Conservation (phyloP, 1,284 basidiomycete species). For the Tranzscheliella williamsii region DNA sequence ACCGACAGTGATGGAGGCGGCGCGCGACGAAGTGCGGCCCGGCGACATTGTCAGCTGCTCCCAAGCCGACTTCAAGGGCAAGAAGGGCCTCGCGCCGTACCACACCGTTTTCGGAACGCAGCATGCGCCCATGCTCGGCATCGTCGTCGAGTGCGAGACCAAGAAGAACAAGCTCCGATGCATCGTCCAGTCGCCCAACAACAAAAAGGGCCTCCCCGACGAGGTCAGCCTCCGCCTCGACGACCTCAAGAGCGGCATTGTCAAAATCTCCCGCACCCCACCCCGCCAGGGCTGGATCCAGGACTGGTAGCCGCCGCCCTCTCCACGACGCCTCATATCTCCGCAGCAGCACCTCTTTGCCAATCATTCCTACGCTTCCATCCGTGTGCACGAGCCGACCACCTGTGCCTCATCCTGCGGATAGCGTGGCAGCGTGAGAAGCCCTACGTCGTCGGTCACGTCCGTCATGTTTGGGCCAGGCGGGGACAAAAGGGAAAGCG, state of each 20-base stretch:
- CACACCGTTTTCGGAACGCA: slow-evolving; percentile 68
- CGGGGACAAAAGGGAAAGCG: too few species aligned
- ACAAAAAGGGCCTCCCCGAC: slow-evolving; percentile 67
- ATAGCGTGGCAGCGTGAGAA: too few species aligned
- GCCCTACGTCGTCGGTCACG: too few species aligned
- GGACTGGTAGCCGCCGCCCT: slow-evolving; percentile 10
- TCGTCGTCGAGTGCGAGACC: slow-evolving; percentile 73
- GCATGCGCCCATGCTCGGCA: slow-evolving; percentile 71
- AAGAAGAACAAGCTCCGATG: slow-evolving; percentile 47
- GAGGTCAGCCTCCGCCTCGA: slow-evolving; percentile 80
- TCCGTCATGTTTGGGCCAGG: too few species aligned
- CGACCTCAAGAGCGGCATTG: slow-evolving; percentile 79
- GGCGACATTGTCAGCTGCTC: slow-evolving; percentile 78
- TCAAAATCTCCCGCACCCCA: slow-evolving; percentile 63
- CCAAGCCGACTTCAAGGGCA: slow-evolving; percentile 82
- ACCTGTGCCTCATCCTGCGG: too few species aligned
- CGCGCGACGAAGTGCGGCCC: slow-evolving; percentile 75
- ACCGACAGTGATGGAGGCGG: slow-evolving; percentile 69
- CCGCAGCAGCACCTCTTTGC: too few species aligned
- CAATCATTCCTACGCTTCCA: too few species aligned
- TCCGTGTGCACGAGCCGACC: too few species aligned
- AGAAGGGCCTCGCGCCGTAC: slow-evolving; percentile 76
- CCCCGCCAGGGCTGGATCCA: slow-evolving; percentile 32
- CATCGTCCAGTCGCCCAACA: slow-evolving; percentile 68
- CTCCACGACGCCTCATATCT: background rate